Conservation (phyloP, 768 basidiomycete genomes). For the Suillus subaureus region DNA sequence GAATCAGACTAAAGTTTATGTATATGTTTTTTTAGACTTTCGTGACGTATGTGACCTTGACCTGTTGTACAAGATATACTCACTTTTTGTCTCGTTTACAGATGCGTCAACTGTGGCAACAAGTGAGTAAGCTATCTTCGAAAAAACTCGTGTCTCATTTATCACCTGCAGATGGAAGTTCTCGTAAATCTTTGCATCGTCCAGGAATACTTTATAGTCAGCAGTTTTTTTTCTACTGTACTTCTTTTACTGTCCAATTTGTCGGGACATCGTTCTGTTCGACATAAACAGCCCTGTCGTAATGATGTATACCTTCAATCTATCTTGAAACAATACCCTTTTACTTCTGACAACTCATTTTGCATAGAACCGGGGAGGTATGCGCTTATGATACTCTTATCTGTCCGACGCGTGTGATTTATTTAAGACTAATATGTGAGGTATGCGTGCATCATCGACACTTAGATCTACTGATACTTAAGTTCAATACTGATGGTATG, state of each 20-base stretch:
- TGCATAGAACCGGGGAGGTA: background rate
- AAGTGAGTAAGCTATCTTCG: constrained; percentile 35
- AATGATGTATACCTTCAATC: constrained; percentile 26
- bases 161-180: constrained; percentile 58
- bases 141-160: background rate
- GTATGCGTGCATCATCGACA: background rate
- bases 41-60: constrained; percentile 64
- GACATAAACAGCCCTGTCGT: constrained; percentile 8
- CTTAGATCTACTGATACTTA: background rate
- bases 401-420: background rate
- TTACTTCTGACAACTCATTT: constrained; percentile 10
- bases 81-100: constrained; percentile 22
- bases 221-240: constrained; percentile 15
- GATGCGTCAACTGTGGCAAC: constrained; percentile 71
- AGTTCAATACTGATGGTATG: background rate
- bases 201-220: background rate
- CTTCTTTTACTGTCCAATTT: constrained; percentile 3
- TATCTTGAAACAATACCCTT: constrained; percentile 10
- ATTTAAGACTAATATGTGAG: background rate
- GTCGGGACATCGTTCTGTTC: constrained; percentile 7
- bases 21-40: constrained; percentile 60
- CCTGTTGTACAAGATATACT: constrained; percentile 9
- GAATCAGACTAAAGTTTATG: constrained; percentile 6
- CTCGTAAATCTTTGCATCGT: constrained; percentile 40
- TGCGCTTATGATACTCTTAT: background rate